These are phyloP conservation scores for Lecanicillium sp. DNA, from an alignment of 2,329 filamentous ascomycete genomes.

Conservation along the genomic window DNA sequence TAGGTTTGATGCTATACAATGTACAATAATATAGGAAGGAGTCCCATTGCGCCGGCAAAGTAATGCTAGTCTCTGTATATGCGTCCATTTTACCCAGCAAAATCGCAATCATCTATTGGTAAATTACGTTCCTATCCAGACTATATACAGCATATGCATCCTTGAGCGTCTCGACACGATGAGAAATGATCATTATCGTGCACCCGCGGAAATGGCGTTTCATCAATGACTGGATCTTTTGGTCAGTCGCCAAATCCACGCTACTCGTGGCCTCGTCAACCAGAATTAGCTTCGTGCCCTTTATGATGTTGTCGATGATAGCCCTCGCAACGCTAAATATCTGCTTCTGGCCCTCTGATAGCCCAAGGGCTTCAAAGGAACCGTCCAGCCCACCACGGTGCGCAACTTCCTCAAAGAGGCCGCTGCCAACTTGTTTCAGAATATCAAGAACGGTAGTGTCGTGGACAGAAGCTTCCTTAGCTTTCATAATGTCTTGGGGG, in stretches of 20 bases:
- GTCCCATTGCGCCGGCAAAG: no score
- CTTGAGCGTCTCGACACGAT: conserved; percentile 2
- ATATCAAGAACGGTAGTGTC: no score
- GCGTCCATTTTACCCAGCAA: no score
- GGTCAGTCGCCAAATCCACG: not conserved
- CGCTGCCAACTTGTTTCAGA: no score
- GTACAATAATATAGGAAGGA: no score
- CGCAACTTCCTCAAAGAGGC: no score
- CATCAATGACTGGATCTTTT: conserved; percentile 1
- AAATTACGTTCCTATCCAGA: no score
- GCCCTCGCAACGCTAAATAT: conserved; percentile 5
- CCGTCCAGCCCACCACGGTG: not conserved
- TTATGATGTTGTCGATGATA: not conserved
- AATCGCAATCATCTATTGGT: no score
- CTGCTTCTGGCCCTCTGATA: conserved; percentile 6
- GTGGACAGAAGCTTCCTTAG: no score
- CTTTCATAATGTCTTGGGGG: not conserved
- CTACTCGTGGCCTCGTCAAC: conserved; percentile 3
- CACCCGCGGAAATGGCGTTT: conserved; percentile 2
- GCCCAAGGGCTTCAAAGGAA: not conserved
- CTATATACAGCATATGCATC: not conserved
- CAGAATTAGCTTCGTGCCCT: conserved; percentile 1
- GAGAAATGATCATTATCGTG: conserved; percentile 1
- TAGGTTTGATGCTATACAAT: no score
- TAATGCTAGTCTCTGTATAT: no score